phyloP scores from a whole-genome alignment of 1,284 basidiomycete species.

The Apiotrichum montevideense region DNA sequence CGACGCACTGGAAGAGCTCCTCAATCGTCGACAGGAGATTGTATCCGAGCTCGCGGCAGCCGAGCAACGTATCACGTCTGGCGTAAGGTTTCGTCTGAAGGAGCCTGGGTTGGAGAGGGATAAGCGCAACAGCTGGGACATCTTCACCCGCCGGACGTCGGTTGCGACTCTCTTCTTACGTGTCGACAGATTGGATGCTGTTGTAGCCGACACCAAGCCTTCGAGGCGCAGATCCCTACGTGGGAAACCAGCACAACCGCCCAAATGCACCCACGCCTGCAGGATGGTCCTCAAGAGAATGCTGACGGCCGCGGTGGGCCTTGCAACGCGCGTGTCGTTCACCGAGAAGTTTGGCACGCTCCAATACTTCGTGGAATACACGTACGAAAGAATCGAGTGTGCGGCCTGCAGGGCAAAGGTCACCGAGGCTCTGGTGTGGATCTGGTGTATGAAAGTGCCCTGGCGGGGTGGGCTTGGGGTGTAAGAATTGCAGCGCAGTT shows the following conservation, averaged over 20 bases:
- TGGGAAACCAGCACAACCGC: too few relatives aligned
- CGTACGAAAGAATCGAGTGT: background rate
- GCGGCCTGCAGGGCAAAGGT: background rate
- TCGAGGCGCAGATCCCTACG: background rate
- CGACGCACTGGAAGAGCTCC: background rate
- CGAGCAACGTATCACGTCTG: background rate
- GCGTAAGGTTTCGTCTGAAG: background rate
- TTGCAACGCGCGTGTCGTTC: background rate
- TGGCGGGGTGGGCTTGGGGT: background rate
- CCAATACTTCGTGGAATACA: constrained; percentile 2
- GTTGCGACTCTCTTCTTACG: background rate
- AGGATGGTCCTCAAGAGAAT: background rate
- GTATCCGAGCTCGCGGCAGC: background rate
- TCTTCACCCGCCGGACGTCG: background rate
- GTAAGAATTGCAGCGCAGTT: background rate
- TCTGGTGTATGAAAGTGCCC: constrained; percentile 2
- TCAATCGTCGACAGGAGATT: background rate
- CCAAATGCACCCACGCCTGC: background rate
- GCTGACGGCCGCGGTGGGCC: background rate
- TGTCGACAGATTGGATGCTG: background rate
- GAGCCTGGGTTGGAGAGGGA: background rate
- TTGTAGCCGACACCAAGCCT: too few relatives aligned
- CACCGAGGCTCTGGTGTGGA: background rate
- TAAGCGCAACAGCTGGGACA: constrained; percentile 1
- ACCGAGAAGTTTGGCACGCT: constrained; percentile 2